phyloP scores from a whole-genome alignment of 306 rosid genomes.

The Bauhinia variegata region DNA sequence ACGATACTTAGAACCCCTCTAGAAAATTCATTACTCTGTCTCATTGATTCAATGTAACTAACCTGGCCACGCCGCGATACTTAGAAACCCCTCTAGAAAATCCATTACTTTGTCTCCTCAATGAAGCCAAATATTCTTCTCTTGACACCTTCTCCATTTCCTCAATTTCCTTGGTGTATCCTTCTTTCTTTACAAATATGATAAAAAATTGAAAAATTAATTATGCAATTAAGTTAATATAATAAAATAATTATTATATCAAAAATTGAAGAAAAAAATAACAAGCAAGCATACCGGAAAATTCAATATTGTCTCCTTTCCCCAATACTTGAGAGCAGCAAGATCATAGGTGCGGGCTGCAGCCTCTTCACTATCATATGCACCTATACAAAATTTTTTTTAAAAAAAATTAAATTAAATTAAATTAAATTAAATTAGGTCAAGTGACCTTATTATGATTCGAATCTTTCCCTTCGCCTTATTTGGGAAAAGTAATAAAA shows the following conservation, averaged over 20 bases:
- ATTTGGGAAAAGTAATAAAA: background rate
- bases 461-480: constrained; percentile 15
- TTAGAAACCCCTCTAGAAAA: constrained; percentile 94
- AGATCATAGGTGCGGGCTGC: constrained; percentile 95
- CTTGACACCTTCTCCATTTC: constrained; percentile 68
- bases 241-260: background rate
- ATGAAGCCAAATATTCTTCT: constrained; percentile 80
- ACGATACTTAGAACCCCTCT: too few species aligned
- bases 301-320: constrained; percentile 70
- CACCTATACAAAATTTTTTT: constrained; percentile 48
- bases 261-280: background rate
- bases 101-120: constrained; percentile 83
- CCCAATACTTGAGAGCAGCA: constrained; percentile 97
- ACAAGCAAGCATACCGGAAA: constrained; percentile 58
- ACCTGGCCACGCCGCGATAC: constrained; percentile 96
- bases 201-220: background rate
- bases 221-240: background rate
- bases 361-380: constrained; percentile 82
- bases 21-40: too few species aligned
- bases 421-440: background rate
- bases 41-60: background rate
- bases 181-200: constrained; percentile 55
- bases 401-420: constrained; percentile 1
- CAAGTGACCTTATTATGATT: constrained; percentile 20
- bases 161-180: constrained; percentile 64